These are phyloP conservation scores for Cymbopogon citratus DNA, from an alignment of 176 grass and related monocot species.

Conservation along the genomic window DNA sequence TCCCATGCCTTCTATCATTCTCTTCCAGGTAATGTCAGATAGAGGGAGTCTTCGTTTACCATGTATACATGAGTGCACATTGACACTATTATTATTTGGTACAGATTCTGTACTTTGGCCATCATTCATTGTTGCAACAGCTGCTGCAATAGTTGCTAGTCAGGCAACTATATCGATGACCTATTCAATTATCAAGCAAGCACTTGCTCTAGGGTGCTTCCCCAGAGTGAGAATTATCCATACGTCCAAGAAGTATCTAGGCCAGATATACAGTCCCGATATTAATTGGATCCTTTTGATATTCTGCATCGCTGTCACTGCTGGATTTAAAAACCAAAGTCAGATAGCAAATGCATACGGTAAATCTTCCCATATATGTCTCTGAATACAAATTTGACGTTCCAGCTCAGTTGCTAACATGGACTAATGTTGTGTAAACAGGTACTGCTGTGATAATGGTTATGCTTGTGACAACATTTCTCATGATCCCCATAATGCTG, in stretches of 20 bases:
- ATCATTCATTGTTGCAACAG: slow-evolving; percentile 57
- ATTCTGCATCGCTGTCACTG: slow-evolving; percentile 72
- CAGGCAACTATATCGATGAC: slow-evolving; percentile 89
- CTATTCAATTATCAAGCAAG: slow-evolving; percentile 87
- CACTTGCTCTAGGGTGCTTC: slow-evolving; percentile 78
- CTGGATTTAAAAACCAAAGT: slow-evolving; percentile 58
- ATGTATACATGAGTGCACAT: neutral
- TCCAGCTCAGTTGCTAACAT: slow-evolving; percentile 3
- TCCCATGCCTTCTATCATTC: slow-evolving; percentile 63
- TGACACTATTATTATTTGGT: neutral
- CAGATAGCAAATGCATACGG: slow-evolving; percentile 94
- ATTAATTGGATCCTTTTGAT: slow-evolving; percentile 88
- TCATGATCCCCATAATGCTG: slow-evolving; percentile 84
- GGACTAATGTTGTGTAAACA: slow-evolving; percentile 23
- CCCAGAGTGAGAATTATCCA: slow-evolving; percentile 83
- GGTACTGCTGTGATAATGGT: slow-evolving; percentile 92
- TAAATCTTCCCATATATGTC: neutral
- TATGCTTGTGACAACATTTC: slow-evolving; percentile 87
- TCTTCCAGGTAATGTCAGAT: slow-evolving; percentile 50
- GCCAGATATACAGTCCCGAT: slow-evolving; percentile 93
- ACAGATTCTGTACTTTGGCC: slow-evolving; percentile 75
- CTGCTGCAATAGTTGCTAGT: slow-evolving; percentile 81
- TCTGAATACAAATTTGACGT: neutral
- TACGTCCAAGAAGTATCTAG: slow-evolving; percentile 70
- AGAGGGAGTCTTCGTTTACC: neutral